phyloP scores from a whole-genome alignment of 2,329 filamentous ascomycete species.

The Onygenales sp. region DNA sequence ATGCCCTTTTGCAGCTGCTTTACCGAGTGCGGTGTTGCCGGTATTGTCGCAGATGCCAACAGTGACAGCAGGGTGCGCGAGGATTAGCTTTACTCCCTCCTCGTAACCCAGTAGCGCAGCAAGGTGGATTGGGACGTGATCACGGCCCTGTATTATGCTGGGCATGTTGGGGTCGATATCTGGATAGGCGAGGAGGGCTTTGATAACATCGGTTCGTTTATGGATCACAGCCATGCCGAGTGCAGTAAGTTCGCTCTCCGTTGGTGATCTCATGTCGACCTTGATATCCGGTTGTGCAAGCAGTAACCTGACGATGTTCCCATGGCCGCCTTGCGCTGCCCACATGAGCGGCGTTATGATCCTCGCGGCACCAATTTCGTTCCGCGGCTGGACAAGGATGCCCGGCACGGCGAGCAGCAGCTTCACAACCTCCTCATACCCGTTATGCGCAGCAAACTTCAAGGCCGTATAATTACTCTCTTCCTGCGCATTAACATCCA shows the following conservation, averaged over 20 bases:
- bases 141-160: neutral
- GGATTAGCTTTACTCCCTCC: neutral
- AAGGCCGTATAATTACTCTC: conserved; percentile 13
- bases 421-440: conserved; percentile 8
- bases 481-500: conserved; percentile 9
- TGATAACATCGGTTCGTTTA: neutral
- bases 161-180: neutral
- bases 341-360: neutral
- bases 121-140: neutral
- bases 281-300: neutral
- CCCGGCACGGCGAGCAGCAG: conserved; percentile 4
- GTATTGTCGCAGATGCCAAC: neutral
- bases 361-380: neutral
- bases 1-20: neutral
- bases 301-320: neutral
- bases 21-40: neutral
- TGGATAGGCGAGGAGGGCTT: neutral
- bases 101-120: neutral
- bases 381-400: neutral
- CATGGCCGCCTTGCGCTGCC: neutral
- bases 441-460: conserved; percentile 13
- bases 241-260: neutral
- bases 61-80: neutral
- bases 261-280: neutral
- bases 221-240: neutral